Evolutionary conservation across 306 rosid genomes (phyloP).

Genomic region (Quercus glauca): DNA sequence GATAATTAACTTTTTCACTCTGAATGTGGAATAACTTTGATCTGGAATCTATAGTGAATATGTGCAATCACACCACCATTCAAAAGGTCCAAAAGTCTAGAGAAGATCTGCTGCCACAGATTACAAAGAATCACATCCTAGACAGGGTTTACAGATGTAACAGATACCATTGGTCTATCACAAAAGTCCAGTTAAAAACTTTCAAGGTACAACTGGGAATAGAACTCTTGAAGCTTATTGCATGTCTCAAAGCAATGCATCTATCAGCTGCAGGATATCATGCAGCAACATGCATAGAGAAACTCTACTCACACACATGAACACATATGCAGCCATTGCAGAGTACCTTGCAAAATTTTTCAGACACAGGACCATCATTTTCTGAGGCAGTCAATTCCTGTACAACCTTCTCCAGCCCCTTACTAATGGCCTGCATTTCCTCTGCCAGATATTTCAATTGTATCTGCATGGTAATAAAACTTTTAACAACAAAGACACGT

Average conservation of each 20-base stretch:
- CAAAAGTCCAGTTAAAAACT: not conserved
- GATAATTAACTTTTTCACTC: not conserved
- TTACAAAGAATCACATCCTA: not conserved
- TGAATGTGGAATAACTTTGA: not conserved
- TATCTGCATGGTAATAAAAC: conserved; percentile 50
- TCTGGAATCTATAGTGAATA: not conserved
- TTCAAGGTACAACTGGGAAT: not conserved
- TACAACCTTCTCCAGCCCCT: conserved; percentile 92
- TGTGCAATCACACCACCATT: not conserved
- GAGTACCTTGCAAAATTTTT: conserved; percentile 75
- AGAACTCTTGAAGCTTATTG: not conserved
- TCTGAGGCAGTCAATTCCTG: conserved; percentile 87
- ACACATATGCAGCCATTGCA: conserved; percentile 2
- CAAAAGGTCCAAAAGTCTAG: not conserved
- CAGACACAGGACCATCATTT: conserved; percentile 83
- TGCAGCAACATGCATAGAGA: not conserved
- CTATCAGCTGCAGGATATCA: not conserved
- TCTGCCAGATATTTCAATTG: conserved; percentile 96
- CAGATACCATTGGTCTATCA: not conserved
- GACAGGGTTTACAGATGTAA: not conserved
- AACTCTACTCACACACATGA: not conserved
- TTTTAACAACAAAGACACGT: not conserved
- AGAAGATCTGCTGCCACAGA: not conserved
- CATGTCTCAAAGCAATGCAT: not conserved
- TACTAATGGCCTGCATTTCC: conserved; percentile 96